Conservation (phyloP, 2,329 filamentous ascomycete species). For the Sarocladium kiliense region DNA sequence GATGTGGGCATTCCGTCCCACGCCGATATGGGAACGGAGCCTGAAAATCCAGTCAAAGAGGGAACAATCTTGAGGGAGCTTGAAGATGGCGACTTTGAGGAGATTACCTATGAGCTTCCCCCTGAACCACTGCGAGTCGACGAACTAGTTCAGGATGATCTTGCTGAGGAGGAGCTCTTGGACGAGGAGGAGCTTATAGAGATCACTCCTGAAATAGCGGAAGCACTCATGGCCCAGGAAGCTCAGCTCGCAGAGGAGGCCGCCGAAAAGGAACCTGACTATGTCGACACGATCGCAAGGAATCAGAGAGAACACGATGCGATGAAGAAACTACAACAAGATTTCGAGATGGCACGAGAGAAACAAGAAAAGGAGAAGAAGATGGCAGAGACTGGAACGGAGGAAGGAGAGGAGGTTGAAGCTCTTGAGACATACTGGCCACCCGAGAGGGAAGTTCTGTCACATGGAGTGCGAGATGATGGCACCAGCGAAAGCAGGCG, state of each 20-base stretch:
- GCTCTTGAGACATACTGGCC: constrained; percentile 11
- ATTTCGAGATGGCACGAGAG: constrained; percentile 44
- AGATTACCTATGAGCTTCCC: constrained; percentile 45
- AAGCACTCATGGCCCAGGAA: constrained; percentile 2
- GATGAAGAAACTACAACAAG: constrained; percentile 51
- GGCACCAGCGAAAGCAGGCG: constrained; percentile 36
- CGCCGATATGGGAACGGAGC: constrained; percentile 27
- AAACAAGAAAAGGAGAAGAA: constrained; percentile 25
- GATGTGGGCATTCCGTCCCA: constrained; percentile 47
- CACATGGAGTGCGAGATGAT: constrained; percentile 25
- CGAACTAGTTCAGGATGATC: constrained; percentile 15
- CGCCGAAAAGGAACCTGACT: constrained; percentile 25
- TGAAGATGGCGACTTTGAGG: constrained; percentile 54
- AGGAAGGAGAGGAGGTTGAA: constrained; percentile 23
- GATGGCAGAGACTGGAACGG: constrained; percentile 24
- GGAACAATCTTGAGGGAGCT: constrained; percentile 47
- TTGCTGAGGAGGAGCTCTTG: not conserved
- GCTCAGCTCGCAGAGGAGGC: constrained; percentile 30
- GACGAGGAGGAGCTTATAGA: constrained; percentile 12
- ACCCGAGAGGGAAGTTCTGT: constrained; percentile 28
- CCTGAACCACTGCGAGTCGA: constrained; percentile 11
- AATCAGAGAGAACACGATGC: constrained; percentile 51
- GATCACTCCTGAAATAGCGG: constrained; percentile 20
- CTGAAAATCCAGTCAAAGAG: constrained; percentile 24
- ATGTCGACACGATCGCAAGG: constrained; percentile 43